Evolutionary conservation across 2,329 filamentous ascomycete genomes (phyloP).

Genomic region (Phoma sp.): DNA sequence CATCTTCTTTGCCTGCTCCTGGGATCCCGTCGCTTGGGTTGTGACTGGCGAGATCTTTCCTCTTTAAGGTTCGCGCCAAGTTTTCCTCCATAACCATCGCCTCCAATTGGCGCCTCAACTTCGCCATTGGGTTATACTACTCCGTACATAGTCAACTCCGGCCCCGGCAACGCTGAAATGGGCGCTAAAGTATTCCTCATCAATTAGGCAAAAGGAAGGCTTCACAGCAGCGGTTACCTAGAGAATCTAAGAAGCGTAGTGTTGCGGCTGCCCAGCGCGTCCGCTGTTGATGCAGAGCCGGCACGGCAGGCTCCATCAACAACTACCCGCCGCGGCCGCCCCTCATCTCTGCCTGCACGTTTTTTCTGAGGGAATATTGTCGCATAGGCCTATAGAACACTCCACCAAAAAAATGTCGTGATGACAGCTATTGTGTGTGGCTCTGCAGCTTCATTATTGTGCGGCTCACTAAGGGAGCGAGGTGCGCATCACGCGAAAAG

Average conservation of each 20-base stretch:
- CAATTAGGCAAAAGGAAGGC: too few species aligned
- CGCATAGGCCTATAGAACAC: not conserved
- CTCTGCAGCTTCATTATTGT: not conserved
- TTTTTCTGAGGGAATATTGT: too few species aligned
- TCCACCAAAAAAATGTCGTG: not conserved
- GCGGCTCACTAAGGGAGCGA: too few species aligned
- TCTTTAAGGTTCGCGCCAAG: conserved; percentile 57
- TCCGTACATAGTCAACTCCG: conserved; percentile 72
- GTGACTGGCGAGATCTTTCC: conserved; percentile 54
- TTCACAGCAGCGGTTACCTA: too few species aligned
- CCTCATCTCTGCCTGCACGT: too few species aligned
- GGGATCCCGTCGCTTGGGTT: conserved; percentile 78
- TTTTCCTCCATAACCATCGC: conserved; percentile 62
- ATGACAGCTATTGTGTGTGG: not conserved
- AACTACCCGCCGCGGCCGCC: too few species aligned
- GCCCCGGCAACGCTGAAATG: conserved; percentile 70
- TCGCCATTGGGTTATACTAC: conserved; percentile 62
- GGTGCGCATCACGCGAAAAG: too few species aligned
- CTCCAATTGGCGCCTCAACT: conserved; percentile 62
- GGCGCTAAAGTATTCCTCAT: conserved; percentile 63
- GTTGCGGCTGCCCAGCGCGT: too few species aligned
- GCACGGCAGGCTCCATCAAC: too few species aligned
- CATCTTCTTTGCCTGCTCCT: conserved; percentile 80
- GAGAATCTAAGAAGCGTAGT: too few species aligned
- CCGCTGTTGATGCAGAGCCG: too few species aligned